Base-by-base conservation (phyloP, 225 moss, liverwort and hornwort genomes). In the Thuidium tamariscinum region DNA sequence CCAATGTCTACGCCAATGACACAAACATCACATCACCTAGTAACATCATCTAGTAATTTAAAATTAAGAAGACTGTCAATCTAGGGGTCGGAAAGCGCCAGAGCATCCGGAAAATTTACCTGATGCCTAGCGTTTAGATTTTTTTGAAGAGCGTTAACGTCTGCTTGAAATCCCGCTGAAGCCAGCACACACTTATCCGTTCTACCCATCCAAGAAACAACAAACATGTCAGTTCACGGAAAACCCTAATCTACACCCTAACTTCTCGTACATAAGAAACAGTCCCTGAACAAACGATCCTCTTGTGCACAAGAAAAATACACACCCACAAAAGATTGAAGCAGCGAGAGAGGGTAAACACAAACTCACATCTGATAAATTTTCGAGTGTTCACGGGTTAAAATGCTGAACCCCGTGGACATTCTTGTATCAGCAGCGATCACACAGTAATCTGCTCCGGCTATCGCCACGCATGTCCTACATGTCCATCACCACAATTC, bases 351-450 rank as follows among this genome's bases (percentile, higher is more conserved):
- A 88, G n/a, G 39, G 30, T 41, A 48, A 52, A 85, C 51, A 66
- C 30, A 76, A 81, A 89, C 92, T 87, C 89, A 93, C 94, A 98
- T 95, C 83, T 90, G 83, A 79, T 93, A 92, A 82, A 96, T 91
- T 92, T 98, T 98, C 48, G 98, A 98, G 90, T 96, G 84, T 36
- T 95, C 90, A 59, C 98, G 95, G 59, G 96, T 94, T 29, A 98
- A 93, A 87, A 98, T 98, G 87, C 94, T 94, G 90, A 98, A 98
- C 74, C 96, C 98, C 4, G 96, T 98, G 34, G 98, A 95, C 96
- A 98, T 96, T 88, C 96, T 90, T 49, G 96, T 98, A 87, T 98
- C 98, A 48, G 96, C 98, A 73, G 98, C 96, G 51, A 98, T 91
- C 64, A 96, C 98, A 91, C 98, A 98, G 65, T 98, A 98, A 84